Conservation (phyloP, 2,329 filamentous ascomycete genomes). For the Aspergillus novoparasiticus region DNA sequence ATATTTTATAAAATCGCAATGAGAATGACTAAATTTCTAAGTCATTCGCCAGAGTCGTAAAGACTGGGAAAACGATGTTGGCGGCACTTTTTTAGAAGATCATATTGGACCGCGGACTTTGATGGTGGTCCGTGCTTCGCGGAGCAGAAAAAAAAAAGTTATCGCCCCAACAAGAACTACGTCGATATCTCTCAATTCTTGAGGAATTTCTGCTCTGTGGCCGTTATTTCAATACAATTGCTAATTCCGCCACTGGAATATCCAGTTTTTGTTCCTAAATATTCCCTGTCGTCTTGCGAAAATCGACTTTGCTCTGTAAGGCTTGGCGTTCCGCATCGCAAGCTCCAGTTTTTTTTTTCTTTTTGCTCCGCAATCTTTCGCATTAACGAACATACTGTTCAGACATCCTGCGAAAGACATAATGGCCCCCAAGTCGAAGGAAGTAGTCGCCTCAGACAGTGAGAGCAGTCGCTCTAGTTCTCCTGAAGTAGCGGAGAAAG, state of each 20-base stretch:
- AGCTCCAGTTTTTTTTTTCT: slow-evolving; percentile 8
- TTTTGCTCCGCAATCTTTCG: not conserved
- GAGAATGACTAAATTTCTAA: not conserved
- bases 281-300: not conserved
- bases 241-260: not conserved
- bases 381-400: not conserved
- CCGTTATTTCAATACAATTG: not conserved
- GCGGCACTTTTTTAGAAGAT: slow-evolving; percentile 19
- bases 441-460: slow-evolving; percentile 20
- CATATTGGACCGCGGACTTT: slow-evolving; percentile 30
- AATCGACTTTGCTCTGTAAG: not conserved
- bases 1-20: slow-evolving; percentile 20
- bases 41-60: not conserved
- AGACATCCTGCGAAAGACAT: slow-evolving; percentile 2
- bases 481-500: slow-evolving; percentile 13
- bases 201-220: not conserved
- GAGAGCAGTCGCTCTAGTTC: slow-evolving; percentile 14
- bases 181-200: slow-evolving; percentile 14
- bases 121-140: slow-evolving; percentile 43
- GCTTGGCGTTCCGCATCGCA: slow-evolving; percentile 15
- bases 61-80: not conserved
- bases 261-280: not conserved
- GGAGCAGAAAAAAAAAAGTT: slow-evolving; percentile 45
- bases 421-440: slow-evolving; percentile 30
- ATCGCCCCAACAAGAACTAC: slow-evolving; percentile 15